phyloP scores from a whole-genome alignment of 2,329 filamentous ascomycete genomes.

The Canariomyces notabilis region DNA sequence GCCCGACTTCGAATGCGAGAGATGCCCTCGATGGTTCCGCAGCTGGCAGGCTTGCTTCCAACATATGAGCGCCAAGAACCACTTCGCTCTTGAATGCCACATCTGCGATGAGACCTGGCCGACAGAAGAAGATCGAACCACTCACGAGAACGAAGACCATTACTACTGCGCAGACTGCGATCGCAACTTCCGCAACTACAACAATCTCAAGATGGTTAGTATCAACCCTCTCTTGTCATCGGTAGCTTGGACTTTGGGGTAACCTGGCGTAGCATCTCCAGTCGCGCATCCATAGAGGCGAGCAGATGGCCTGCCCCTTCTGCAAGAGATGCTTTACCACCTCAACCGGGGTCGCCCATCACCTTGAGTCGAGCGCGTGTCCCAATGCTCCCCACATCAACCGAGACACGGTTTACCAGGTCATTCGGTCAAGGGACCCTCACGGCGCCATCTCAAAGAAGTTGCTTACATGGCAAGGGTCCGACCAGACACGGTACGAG shows the following conservation, averaged over 20 bases:
- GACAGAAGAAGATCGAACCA: conserved; percentile 10
- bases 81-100: conserved; percentile 29
- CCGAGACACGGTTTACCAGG: conserved; percentile 42
- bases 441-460: conserved; percentile 46
- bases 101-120: conserved; percentile 24
- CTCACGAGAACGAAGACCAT: conserved; percentile 30
- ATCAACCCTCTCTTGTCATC: not conserved
- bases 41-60: conserved; percentile 18
- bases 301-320: conserved; percentile 51
- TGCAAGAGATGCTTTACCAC: conserved; percentile 43
- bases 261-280: too few relatives aligned
- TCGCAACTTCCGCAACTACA: conserved; percentile 29
- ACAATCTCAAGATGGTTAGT: conserved; percentile 19
- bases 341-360: conserved; percentile 50
- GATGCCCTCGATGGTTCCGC: conserved; percentile 25
- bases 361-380: conserved; percentile 54
- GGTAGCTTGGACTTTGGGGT: too few relatives aligned
- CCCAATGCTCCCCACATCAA: conserved; percentile 39
- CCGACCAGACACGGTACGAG: too few relatives aligned
- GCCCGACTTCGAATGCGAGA: conserved; percentile 29
- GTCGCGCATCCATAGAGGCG: too few relatives aligned
- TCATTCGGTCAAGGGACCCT: conserved; percentile 43
- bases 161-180: conserved; percentile 33
- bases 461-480: conserved; percentile 45
- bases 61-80: conserved; percentile 20